Conservation (phyloP, 345 rosid genomes). For the Populus pruinosa region DNA sequence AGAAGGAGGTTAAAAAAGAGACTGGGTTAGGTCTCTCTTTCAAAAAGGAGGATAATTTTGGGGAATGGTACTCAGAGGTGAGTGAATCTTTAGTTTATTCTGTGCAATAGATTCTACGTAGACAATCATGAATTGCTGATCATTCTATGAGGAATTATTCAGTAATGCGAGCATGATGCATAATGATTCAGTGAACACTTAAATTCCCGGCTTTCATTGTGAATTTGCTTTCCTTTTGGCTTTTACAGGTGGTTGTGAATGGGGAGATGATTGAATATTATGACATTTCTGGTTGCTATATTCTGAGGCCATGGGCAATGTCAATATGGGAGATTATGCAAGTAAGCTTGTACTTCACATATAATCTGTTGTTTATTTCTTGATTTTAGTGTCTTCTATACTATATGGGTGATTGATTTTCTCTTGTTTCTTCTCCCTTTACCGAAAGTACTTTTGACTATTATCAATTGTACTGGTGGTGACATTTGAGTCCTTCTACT, state of each 20-base stretch:
- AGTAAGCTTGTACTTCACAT: constrained; percentile 39
- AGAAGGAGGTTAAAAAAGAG: constrained; percentile 96
- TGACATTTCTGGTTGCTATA: constrained; percentile 94
- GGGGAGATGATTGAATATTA: constrained; percentile 95
- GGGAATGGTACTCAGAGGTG: constrained; percentile 96
- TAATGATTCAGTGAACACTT: no score
- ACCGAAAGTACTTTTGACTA: not conserved
- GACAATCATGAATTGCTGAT: not conserved
- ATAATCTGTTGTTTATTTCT: not conserved
- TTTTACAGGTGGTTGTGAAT: constrained; percentile 73
- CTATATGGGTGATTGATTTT: not conserved
- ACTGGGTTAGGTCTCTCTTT: constrained; percentile 79
- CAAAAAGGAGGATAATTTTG: constrained; percentile 85
- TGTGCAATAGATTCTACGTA: not conserved
- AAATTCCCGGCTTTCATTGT: no score
- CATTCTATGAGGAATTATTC: not conserved
- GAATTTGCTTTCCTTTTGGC: not conserved
- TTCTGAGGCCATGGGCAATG: constrained; percentile 97
- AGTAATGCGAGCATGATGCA: not conserved
- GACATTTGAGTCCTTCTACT: not conserved
- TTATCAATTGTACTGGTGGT: no score
- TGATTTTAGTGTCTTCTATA: not conserved
- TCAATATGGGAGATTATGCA: constrained; percentile 93
- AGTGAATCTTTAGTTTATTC: not conserved
- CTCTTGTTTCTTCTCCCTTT: not conserved